phyloP scores from a whole-genome alignment of 2,329 filamentous ascomycete genomes.

The Diaporthe helianthi region DNA sequence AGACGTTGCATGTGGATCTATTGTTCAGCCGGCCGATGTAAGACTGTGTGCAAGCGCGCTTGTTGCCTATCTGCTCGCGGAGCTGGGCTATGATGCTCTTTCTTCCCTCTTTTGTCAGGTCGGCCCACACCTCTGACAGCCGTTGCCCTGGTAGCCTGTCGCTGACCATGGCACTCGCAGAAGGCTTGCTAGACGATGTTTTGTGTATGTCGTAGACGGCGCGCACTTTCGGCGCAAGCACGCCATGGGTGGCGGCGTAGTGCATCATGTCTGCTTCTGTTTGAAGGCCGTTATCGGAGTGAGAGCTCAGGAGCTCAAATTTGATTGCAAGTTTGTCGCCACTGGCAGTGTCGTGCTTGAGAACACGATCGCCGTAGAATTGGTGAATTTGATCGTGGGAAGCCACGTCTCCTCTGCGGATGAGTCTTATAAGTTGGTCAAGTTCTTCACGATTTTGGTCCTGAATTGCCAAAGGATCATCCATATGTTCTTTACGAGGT shows the following conservation, averaged over 20 bases:
- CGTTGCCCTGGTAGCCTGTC: conserved; percentile 29
- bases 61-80: conserved; percentile 25
- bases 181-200: neutral
- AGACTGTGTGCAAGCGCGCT: conserved; percentile 30
- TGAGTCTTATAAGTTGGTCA: neutral
- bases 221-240: conserved; percentile 25
- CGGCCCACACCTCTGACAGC: conserved; percentile 25
- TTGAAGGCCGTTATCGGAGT: neutral
- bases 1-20: neutral
- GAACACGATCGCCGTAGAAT: neutral
- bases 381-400: neutral
- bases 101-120: neutral
- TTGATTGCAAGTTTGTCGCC: neutral
- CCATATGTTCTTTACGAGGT: neutral
- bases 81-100: conserved; percentile 28
- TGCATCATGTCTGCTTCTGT: conserved; percentile 35
- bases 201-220: conserved; percentile 29
- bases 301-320: neutral
- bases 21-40: conserved; percentile 32
- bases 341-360: neutral
- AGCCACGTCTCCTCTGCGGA: neutral
- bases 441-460: neutral
- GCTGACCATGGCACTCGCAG: conserved; percentile 21
- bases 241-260: conserved; percentile 29
- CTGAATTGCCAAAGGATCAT: neutral